Evolutionary conservation across 192 early-diverging fungal species (phyloP).

Genomic region (Podochytrium sp.): DNA sequence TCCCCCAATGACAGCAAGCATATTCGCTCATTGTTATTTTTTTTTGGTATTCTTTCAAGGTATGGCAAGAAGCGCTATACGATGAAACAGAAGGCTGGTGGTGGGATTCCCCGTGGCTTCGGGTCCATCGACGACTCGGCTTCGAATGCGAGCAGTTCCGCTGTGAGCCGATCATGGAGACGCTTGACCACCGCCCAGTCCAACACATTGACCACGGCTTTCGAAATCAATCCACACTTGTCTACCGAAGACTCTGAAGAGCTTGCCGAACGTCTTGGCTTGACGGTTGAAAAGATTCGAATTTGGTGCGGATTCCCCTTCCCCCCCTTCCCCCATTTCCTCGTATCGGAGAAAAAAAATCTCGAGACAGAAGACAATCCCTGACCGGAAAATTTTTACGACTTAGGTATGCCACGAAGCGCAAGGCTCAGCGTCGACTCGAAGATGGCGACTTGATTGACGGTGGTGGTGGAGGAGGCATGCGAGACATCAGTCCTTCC

Average conservation of each 20-base stretch:
- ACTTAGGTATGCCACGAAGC: slow-evolving; percentile 7
- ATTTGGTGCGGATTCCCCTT: too few species aligned
- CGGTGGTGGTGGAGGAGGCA: background rate
- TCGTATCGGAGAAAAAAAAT: too few species aligned
- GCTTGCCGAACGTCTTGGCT: background rate
- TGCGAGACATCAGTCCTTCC: background rate
- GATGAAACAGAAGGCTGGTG: slow-evolving; percentile 3
- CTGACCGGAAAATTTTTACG: background rate
- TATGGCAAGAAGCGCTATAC: slow-evolving; percentile 11
- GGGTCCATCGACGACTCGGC: background rate
- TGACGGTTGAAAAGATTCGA: background rate
- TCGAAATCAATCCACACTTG: background rate
- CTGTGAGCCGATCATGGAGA: background rate
- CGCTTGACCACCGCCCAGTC: background rate
- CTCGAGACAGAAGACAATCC: background rate
- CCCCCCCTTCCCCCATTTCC: too few species aligned
- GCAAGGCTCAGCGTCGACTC: background rate
- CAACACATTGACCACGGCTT: background rate
- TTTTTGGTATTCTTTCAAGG: background rate
- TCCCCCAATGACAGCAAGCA: background rate
- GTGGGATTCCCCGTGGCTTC: background rate
- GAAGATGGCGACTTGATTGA: background rate
- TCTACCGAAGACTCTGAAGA: background rate
- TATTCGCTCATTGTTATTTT: background rate
- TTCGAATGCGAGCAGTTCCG: background rate